phyloP scores from a whole-genome alignment of 331 rosid genomes.

The Pyracantha coccinea region DNA sequence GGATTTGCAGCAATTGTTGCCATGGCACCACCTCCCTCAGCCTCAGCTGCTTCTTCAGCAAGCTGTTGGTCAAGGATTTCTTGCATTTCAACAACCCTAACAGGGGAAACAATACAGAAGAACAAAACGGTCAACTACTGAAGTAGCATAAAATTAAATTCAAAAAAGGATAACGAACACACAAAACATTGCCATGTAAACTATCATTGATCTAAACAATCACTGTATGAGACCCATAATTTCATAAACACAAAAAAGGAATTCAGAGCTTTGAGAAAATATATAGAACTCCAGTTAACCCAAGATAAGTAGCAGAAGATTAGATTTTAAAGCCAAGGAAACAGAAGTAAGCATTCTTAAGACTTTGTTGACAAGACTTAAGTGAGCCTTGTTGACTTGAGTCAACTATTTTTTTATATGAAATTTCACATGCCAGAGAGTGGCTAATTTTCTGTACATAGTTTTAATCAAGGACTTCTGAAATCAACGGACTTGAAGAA shows the following conservation, averaged over 20 bases:
- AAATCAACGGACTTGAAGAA: neutral
- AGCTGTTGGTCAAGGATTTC: slow-evolving; percentile 92
- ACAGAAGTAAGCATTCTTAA: neutral
- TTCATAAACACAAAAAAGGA: neutral
- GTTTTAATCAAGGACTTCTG: neutral
- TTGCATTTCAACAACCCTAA: slow-evolving; percentile 98
- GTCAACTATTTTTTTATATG: neutral
- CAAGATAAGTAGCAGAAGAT: neutral
- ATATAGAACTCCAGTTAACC: neutral
- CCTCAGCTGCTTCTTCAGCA: slow-evolving; percentile 99
- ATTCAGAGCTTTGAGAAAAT: neutral
- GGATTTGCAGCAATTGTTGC: slow-evolving; percentile 72
- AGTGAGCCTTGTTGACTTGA: neutral
- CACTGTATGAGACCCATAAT: neutral
- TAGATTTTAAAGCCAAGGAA: neutral
- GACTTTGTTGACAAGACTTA: neutral
- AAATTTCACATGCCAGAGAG: neutral
- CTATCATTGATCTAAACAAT: neutral
- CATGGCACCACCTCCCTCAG: slow-evolving; percentile 83
- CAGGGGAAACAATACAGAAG: slow-evolving; percentile 7
- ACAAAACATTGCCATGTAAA: neutral
- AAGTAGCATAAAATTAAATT: slow-evolving; percentile 10
- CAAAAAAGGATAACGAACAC: neutral
- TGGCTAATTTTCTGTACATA: neutral
- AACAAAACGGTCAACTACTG: slow-evolving; percentile 10